Base-by-base conservation (phyloP, 208 protist species). In the Crithidia fasciculata region DNA sequence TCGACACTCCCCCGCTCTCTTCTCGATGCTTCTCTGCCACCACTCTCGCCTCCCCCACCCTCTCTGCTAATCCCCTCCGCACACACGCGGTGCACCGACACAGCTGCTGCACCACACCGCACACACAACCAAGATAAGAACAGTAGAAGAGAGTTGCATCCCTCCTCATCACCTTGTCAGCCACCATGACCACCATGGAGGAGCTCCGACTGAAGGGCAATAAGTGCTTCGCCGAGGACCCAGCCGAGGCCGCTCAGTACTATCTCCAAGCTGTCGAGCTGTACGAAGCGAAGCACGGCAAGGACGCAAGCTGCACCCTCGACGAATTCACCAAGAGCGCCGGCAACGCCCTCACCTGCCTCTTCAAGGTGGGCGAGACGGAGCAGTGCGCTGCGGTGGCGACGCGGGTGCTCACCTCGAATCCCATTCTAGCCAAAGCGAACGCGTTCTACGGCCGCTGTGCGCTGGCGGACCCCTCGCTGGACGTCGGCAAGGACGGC, bases 261-360 rank as follows among this genome's bases (percentile, higher is more conserved):
- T 96, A 96, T 53, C 47, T 74, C 12, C 68, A 76, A 10, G 92
- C 90, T 0, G 76, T 95, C 63, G 53, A 70, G 28, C 61, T 92
- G 12, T 92, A 91, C 60, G 82, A 85, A 56, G 19, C 72, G 44
- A 19, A 69, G 4, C 43, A 65, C n/a, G 45, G 41, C 5, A 54
- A 57, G 36, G 72, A 75, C 19, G 52, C 65, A n/a, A 50, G 62
- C 12, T 71, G 76, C 61, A 84, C 82, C 5, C 19, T 91, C 3
- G 90, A 95, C 10, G 92, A 96, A 69, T 91, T 86, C 69, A 89
- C 90, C 2, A 93, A 93, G 62, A 85, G 85, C 68, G 84, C 90
- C 37, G 92, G 92, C 41, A 96, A 96, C 78, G 90, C 87, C 36
- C 67, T 94, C 39, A 96, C 89, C 18, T 94, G 89, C 63, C 65